Percentiles rank a stretch among this genome's conserved stretches.
phyloP scores from a whole-genome alignment of 164 flowering plant genomes.

The Aristolochia contorta region DNA sequence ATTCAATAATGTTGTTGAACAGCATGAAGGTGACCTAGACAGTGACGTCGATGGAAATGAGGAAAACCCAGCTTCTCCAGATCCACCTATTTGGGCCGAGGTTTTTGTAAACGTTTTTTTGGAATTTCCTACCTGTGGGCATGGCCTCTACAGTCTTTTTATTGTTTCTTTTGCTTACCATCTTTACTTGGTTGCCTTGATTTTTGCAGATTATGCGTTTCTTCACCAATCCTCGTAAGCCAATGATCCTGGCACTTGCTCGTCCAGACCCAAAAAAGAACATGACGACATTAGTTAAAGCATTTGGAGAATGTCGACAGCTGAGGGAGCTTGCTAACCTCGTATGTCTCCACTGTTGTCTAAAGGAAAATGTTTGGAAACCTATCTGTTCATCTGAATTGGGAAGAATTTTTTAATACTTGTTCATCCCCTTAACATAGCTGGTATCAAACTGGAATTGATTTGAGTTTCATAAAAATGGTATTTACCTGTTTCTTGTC shows the following conservation, averaged over 20 bases:
- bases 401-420: too few relatives aligned
- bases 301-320: constrained; percentile 98
- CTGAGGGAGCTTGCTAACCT: constrained; percentile 97
- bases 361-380: neutral
- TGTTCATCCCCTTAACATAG: too few relatives aligned
- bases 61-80: constrained; percentile 61
- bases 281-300: constrained; percentile 87
- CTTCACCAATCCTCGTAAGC: constrained; percentile 90
- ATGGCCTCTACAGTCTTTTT: neutral
- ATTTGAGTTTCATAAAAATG: too few relatives aligned
- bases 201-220: constrained; percentile 87
- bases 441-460: too few relatives aligned
- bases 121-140: neutral
- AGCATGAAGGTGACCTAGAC: constrained; percentile 74
- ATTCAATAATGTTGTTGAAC: constrained; percentile 74
- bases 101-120: constrained; percentile 23
- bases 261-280: constrained; percentile 99
- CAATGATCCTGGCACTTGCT: constrained; percentile 99
- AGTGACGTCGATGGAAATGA: constrained; percentile 75
- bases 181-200: neutral
- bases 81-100: constrained; percentile 96
- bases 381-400: too few relatives aligned
- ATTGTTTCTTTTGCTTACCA: neutral
- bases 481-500: too few relatives aligned
- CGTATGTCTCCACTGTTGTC: constrained; percentile 31